Evolutionary conservation across 345 rosid genomes (phyloP).

Genomic region (Ceriops decandra): DNA sequence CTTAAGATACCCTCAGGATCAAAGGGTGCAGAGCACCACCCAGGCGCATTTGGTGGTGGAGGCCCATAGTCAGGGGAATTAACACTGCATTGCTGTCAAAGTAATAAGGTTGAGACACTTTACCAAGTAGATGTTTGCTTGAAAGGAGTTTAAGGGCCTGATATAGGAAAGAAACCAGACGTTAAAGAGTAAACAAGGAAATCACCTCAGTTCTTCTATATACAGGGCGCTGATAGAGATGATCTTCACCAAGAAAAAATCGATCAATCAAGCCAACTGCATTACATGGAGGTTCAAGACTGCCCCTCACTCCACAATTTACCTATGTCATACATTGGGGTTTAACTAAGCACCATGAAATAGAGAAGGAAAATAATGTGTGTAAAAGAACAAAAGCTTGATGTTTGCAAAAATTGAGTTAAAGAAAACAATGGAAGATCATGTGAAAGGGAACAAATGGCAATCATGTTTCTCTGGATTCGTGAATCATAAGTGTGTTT

Average conservation of each 20-base stretch:
- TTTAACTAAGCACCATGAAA: constrained; percentile 8
- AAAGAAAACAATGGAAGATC: background rate
- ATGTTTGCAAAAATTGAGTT: background rate
- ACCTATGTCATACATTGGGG: constrained; percentile 28
- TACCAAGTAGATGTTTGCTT: background rate
- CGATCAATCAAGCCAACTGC: constrained; percentile 52
- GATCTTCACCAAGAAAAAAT: constrained; percentile 43
- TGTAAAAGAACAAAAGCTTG: constrained; percentile 3
- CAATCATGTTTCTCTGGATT: background rate
- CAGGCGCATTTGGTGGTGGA: constrained; percentile 49
- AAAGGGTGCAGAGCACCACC: constrained; percentile 61
- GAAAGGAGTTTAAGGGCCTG: background rate
- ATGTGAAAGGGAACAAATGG: background rate
- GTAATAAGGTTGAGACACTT: background rate
- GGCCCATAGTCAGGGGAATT: constrained; percentile 63
- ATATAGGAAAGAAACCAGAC: background rate
- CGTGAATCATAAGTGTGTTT: background rate
- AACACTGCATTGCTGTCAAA: constrained; percentile 53
- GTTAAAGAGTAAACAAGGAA: constrained; percentile 2
- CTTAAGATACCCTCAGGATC: constrained; percentile 63
- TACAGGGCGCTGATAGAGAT: constrained; percentile 51
- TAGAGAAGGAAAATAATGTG: background rate
- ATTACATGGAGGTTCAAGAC: constrained; percentile 60
- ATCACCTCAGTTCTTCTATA: constrained; percentile 50
- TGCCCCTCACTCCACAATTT: constrained; percentile 50